Evolutionary conservation across 2,329 filamentous ascomycete genomes (phyloP), one percentile per base, ranked within the genome.

Genomic region (Amesomyces nigricolor): DNA sequence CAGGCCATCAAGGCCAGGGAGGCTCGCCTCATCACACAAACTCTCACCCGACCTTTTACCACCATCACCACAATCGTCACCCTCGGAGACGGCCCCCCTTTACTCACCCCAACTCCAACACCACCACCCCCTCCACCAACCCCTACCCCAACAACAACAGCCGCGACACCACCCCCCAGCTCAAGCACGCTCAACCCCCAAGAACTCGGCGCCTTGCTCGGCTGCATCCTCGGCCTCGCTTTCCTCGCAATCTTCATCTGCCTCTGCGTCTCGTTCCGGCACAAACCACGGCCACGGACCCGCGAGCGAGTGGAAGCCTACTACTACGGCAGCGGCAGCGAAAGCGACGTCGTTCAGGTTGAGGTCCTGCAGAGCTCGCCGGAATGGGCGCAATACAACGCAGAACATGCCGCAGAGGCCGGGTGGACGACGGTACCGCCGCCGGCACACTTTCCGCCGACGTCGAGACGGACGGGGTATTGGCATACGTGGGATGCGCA

Each of bases 131-230:
- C 58, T 44, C 39, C 57, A 14, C 11, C 63, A 61, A 16, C 53
- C n/a, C 30, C 32, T 9, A 35, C 32, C 11, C 32, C 32, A 35
- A 47, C 51, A 52, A 67, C 59, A 51, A 22, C 53, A 1, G 40
- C 51, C 35, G 43, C 22, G 32, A 49, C 47, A 26, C 7, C 51
- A 39, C 51, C 35, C 10, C 17, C 42, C 26, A n/a, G 10, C 44
- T 67, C 65, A 4, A 13, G 43, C 55, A 6, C 64, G 8, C 65
- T 75, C 3, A 69, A 66, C 0, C 63, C 68, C 26, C 65, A 61
- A n/a, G 65, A 74, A 47, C 67, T 77, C 30, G 74, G 72, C 5
- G 73, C 69, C 39, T 72, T 77, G 16, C 61, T 74, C 2, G 74
- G 74, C 29, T 68, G 68, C 35, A 57, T 75, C 1, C 63, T 73